A percentile compares a stretch with the other conserved stretches of the same genome.
Evolutionary conservation across 305 asterid species (phyloP).

Genomic region (Fraxinus velutina): DNA sequence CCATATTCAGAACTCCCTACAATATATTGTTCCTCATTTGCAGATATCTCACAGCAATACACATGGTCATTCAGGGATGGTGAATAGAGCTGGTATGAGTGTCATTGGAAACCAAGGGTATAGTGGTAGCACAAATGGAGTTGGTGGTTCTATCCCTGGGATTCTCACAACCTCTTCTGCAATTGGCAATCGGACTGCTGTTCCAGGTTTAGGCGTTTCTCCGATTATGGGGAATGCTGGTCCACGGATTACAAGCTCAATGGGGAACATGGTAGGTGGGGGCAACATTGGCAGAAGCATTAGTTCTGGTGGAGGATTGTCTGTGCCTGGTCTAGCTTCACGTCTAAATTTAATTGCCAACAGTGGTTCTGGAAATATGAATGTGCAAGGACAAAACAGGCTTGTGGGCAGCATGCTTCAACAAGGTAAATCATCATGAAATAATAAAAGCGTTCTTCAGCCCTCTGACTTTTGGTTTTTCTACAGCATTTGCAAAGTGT

Average conservation of each 20-base stretch:
- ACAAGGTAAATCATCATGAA: slow-evolving; percentile 60
- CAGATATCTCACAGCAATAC: slow-evolving; percentile 87
- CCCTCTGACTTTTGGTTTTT: neutral
- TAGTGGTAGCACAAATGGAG: slow-evolving; percentile 61
- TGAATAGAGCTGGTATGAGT: slow-evolving; percentile 75
- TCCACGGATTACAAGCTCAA: slow-evolving; percentile 72
- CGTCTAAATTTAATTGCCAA: slow-evolving; percentile 70
- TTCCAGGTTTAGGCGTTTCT: slow-evolving; percentile 81
- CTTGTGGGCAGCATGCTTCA: slow-evolving; percentile 82
- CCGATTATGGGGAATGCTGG: slow-evolving; percentile 77
- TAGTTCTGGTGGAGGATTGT: slow-evolving; percentile 84
- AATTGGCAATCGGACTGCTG: slow-evolving; percentile 71
- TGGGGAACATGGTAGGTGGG: slow-evolving; percentile 81
- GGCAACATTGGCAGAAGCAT: slow-evolving; percentile 83
- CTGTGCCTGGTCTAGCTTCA: slow-evolving; percentile 80
- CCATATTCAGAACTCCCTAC: slow-evolving; percentile 11
- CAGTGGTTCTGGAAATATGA: slow-evolving; percentile 72
- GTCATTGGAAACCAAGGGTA: slow-evolving; percentile 88
- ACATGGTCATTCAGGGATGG: slow-evolving; percentile 87
- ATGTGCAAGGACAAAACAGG: slow-evolving; percentile 84
- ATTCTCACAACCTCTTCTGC: slow-evolving; percentile 82
- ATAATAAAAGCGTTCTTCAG: slow-evolving; percentile 18
- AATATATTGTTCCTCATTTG: slow-evolving; percentile 24
- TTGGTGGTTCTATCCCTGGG: slow-evolving; percentile 95
- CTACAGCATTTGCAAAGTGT: slow-evolving; percentile 15